A percentile compares a stretch with the other conserved stretches of the same genome.
These are phyloP conservation scores for Podospora tetraspora DNA, from an alignment of 495 filamentous ascomycete genomes.

Conservation along the genomic window DNA sequence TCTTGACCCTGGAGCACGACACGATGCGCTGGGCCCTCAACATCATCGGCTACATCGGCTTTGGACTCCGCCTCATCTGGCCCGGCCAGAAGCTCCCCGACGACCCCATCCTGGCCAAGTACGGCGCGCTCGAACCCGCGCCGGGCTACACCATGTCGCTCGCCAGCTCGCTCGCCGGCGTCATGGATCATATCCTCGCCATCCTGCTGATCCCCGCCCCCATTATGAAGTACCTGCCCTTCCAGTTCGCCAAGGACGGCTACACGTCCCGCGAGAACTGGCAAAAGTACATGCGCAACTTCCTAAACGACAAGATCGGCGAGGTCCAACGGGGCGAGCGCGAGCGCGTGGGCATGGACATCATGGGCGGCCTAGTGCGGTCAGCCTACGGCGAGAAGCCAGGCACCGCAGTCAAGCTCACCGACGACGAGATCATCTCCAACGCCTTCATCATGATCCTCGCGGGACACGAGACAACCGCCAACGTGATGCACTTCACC, in stretches of 20 bases:
- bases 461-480: conserved; percentile 69
- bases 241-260: conserved; percentile 42
- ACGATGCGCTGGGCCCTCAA: conserved; percentile 60
- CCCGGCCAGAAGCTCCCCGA: conserved; percentile 41
- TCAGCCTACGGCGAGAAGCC: conserved; percentile 35
- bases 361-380: conserved; percentile 55
- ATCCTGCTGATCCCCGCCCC: conserved; percentile 44
- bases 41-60: conserved; percentile 63
- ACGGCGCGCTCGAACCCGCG: conserved; percentile 40
- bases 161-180: conserved; percentile 44
- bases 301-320: conserved; percentile 50
- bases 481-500: conserved; percentile 60
- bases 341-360: conserved; percentile 52
- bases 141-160: conserved; percentile 57
- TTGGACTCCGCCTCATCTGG: conserved; percentile 56
- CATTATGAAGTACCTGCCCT: conserved; percentile 37
- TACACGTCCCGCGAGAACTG: conserved; percentile 54
- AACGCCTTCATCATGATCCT: conserved; percentile 69
- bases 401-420: conserved; percentile 27
- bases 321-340: conserved; percentile 43
- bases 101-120: conserved; percentile 38
- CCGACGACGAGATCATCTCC: conserved; percentile 58
- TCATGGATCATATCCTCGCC: conserved; percentile 51
- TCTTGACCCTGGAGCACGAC: conserved; percentile 51
- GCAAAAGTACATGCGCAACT: conserved; percentile 59